These are phyloP conservation scores for Salix viminalis DNA, from an alignment of 345 rosid genomes.

Conservation along the genomic window DNA sequence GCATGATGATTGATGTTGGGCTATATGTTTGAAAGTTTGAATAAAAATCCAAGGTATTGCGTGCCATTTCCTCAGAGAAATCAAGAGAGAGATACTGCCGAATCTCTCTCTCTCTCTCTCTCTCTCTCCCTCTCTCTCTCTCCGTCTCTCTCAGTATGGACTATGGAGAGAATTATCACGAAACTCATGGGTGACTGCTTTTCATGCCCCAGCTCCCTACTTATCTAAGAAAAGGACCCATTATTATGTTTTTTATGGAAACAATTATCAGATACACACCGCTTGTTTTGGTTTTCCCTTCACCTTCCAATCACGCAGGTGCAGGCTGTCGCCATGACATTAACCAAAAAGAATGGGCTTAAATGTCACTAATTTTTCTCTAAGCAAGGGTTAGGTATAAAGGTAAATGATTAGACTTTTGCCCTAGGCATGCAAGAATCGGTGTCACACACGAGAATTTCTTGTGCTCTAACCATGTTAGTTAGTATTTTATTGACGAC, in stretches of 20 bases:
- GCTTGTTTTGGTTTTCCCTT: background rate
- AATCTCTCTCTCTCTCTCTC: background rate
- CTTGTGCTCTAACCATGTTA: background rate
- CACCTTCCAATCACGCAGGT: background rate
- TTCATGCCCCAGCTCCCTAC: constrained; percentile 23
- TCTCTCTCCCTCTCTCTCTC: constrained; percentile 7
- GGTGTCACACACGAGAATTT: background rate
- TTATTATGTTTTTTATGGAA: background rate
- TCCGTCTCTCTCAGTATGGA: background rate
- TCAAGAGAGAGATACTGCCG: background rate
- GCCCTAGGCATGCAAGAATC: background rate
- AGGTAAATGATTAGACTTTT: background rate
- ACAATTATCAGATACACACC: constrained; percentile 1
- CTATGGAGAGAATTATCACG: constrained; percentile 27
- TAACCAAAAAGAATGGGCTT: background rate
- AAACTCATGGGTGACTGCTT: constrained; percentile 32
- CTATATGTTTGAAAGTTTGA: constrained; percentile 23
- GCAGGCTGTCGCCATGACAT: background rate
- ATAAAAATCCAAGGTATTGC: constrained; percentile 33
- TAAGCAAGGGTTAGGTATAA: background rate
- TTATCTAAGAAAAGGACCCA: constrained; percentile 7
- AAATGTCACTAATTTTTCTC: background rate
- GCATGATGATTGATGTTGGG: constrained; percentile 49
- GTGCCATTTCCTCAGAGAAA: constrained; percentile 12
- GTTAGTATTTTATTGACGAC: constrained; percentile 1